These are phyloP conservation scores for Malus hybrid DNA, from an alignment of 331 rosid genomes.

Conservation along the genomic window DNA sequence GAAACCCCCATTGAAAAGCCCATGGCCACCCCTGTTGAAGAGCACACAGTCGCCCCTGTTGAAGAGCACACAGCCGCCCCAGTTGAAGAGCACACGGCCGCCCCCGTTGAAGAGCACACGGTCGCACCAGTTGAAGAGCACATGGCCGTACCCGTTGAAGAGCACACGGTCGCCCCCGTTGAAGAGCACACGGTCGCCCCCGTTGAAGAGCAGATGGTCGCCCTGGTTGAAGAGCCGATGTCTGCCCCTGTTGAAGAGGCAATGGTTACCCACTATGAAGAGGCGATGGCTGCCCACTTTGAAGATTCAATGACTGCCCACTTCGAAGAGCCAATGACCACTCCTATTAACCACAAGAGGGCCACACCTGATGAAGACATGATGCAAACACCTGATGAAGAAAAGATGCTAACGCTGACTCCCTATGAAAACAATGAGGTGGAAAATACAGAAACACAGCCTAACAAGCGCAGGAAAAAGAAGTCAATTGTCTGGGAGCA, in stretches of 20 bases:
- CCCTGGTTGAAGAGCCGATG: neutral
- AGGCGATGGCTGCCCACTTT: neutral
- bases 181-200: neutral
- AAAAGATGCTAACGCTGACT: conserved; percentile 18
- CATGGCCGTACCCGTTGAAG: neutral
- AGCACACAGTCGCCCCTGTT: neutral
- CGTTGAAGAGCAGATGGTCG: neutral
- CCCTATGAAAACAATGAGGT: conserved; percentile 35
- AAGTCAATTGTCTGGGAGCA: conserved; percentile 92
- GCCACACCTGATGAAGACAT: conserved; percentile 38
- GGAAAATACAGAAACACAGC: conserved; percentile 56
- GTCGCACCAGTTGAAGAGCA: neutral
- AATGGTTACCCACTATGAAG: neutral
- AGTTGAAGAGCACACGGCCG: neutral
- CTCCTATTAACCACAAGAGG: conserved; percentile 30
- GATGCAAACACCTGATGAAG: conserved; percentile 25
- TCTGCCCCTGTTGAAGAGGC: neutral
- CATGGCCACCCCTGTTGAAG: neutral
- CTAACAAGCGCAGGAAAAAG: conserved; percentile 79
- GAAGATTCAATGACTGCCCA: conserved; percentile 27
- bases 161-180: neutral
- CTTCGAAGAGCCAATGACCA: conserved; percentile 21
- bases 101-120: neutral
- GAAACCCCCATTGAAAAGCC: neutral
- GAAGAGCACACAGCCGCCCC: neutral